Evolutionary conservation across 225 moss, liverwort and hornwort species (phyloP).

Genomic region (Antitrichia curtipendula): DNA sequence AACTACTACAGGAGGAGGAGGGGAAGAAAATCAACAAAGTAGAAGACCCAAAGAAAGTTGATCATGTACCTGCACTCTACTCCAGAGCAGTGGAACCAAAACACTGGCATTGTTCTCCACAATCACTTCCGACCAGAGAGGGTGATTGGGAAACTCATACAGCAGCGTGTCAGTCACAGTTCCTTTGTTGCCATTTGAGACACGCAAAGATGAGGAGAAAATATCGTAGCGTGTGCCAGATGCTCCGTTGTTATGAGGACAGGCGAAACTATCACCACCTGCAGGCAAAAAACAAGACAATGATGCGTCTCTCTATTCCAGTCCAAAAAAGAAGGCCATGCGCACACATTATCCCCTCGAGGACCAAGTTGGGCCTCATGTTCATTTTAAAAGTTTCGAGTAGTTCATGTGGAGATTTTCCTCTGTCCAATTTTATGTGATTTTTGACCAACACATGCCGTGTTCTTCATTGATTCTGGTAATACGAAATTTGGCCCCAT

Average conservation of each 20-base stretch:
- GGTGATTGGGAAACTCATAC: slow-evolving; percentile 83
- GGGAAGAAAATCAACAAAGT: neutral
- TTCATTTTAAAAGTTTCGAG: neutral
- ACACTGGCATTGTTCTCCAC: slow-evolving; percentile 77
- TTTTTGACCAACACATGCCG: neutral
- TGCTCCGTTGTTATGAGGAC: slow-evolving; percentile 71
- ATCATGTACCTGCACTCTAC: slow-evolving; percentile 76
- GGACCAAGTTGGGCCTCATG: neutral
- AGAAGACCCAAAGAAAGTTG: neutral
- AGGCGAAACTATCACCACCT: slow-evolving; percentile 79
- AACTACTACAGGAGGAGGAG: neutral
- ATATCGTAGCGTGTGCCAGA: slow-evolving; percentile 84
- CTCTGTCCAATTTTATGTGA: neutral
- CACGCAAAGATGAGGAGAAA: slow-evolving; percentile 57
- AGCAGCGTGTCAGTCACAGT: slow-evolving; percentile 79
- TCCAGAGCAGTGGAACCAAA: slow-evolving; percentile 83
- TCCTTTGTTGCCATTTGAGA: slow-evolving; percentile 63
- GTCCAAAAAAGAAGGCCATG: neutral
- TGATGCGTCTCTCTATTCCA: neutral
- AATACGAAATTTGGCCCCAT: neutral
- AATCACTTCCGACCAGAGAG: slow-evolving; percentile 74
- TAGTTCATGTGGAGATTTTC: neutral
- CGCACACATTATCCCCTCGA: neutral
- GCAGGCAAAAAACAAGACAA: neutral
- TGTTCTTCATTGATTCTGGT: neutral